phyloP scores from a whole-genome alignment of 352 stramenopile species.

The Globisporangium recalcitrans region DNA sequence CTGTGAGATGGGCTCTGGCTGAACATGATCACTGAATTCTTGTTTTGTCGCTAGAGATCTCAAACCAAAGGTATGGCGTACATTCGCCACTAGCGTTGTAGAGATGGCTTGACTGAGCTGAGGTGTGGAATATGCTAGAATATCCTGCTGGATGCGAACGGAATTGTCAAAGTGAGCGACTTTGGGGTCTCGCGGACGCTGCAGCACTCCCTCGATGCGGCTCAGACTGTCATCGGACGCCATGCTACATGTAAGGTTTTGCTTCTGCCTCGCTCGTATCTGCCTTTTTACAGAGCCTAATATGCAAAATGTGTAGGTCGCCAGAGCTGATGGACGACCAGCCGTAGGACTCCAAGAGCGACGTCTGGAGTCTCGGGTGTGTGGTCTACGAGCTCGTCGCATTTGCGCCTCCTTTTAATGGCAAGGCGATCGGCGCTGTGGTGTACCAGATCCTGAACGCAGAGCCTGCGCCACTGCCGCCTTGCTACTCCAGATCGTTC shows the following conservation, averaged over 20 bases:
- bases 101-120: neutral
- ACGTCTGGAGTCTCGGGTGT: slow-evolving; percentile 84
- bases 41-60: slow-evolving; percentile 35
- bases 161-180: slow-evolving; percentile 69
- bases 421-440: slow-evolving; percentile 47
- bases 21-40: neutral
- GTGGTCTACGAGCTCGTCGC: slow-evolving; percentile 75
- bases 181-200: slow-evolving; percentile 55
- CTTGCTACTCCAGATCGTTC: slow-evolving; percentile 28
- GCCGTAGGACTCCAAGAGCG: slow-evolving; percentile 62
- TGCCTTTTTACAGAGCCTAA: neutral
- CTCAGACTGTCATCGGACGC: slow-evolving; percentile 61
- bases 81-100: neutral
- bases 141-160: slow-evolving; percentile 42
- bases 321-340: slow-evolving; percentile 69
- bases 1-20: neutral
- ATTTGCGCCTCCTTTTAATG: slow-evolving; percentile 54
- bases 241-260: slow-evolving; percentile 60
- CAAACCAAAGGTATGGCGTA: slow-evolving; percentile 36
- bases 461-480: slow-evolving; percentile 23
- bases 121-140: slow-evolving; percentile 23
- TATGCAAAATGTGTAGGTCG: slow-evolving; percentile 24
- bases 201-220: slow-evolving; percentile 36
- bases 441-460: slow-evolving; percentile 48
- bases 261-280: neutral